These are phyloP conservation scores for Omphalea diandra DNA, from an alignment of 441 rosid genomes.

Conservation along the genomic window DNA sequence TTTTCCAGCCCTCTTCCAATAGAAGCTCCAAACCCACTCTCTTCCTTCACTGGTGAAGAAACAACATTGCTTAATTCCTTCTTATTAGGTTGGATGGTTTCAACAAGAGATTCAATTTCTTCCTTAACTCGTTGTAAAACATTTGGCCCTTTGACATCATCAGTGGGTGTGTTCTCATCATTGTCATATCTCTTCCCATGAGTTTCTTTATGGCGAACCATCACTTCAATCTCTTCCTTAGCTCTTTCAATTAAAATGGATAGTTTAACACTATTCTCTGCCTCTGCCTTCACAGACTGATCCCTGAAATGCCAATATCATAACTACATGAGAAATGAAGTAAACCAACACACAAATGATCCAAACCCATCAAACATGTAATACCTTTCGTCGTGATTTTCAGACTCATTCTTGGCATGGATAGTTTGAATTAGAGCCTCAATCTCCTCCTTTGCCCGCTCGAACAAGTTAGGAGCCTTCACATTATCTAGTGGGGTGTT, in stretches of 20 bases:
- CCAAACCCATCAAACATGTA: neutral
- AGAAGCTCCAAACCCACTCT: slow-evolving; percentile 40
- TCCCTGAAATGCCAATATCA: slow-evolving; percentile 27
- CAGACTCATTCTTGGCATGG: slow-evolving; percentile 29
- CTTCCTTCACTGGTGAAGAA: slow-evolving; percentile 30
- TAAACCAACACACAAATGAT: too few species aligned
- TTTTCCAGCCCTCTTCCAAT: slow-evolving; percentile 50
- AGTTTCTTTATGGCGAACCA: slow-evolving; percentile 41
- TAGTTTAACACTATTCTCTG: slow-evolving; percentile 19
- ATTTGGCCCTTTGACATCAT: slow-evolving; percentile 67
- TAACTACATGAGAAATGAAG: neutral
- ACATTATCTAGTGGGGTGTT: slow-evolving; percentile 32
- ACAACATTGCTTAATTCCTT: slow-evolving; percentile 24
- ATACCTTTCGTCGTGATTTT: slow-evolving; percentile 23
- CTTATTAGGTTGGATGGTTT: slow-evolving; percentile 43
- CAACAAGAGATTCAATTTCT: slow-evolving; percentile 58
- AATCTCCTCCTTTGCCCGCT: slow-evolving; percentile 44
- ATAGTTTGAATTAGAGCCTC: slow-evolving; percentile 42
- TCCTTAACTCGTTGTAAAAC: slow-evolving; percentile 60
- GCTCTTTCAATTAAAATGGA: slow-evolving; percentile 34
- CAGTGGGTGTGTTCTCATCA: slow-evolving; percentile 38
- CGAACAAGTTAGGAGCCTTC: slow-evolving; percentile 40
- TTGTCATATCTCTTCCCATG: slow-evolving; percentile 46
- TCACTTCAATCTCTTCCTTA: slow-evolving; percentile 37
- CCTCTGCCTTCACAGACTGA: slow-evolving; percentile 9